Evolutionary conservation across 1,284 basidiomycete genomes (phyloP), one percentile per base, ranked within the genome.

Genomic region (Pulveroboletus sp.): DNA sequence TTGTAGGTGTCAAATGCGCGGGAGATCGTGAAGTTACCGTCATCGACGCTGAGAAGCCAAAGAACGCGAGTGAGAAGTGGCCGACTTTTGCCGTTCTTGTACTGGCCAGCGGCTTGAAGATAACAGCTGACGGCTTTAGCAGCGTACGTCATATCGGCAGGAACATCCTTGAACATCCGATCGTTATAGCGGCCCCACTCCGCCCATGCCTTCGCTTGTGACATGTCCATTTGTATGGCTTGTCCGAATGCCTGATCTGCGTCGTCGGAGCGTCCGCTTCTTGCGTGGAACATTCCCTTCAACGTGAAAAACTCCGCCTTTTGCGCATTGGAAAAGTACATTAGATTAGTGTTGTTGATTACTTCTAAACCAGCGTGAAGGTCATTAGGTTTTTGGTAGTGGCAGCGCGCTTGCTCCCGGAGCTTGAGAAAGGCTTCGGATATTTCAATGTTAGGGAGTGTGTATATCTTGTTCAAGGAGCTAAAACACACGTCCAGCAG

Each of bases 231-330:
- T 71, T 98, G 94, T 40, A 99, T 93, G 37, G 95, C 95, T 73
- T 93, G 91, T 13, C 91, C 91, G 73, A 99, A 99, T 29, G 95
- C 93, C 53, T 84, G 79, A 63, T 93, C 95, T 37, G 97, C 95
- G 24, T 99, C 96, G 16, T 98, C 94, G 61, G 86, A 85, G 47
- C 94, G 86, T 21, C 86, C 86, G 48, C 95, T 84, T 58, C 91
- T 87, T 48, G 94, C 92, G 65, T 98, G 89, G 78, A 99, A 99
- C 93, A 99, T 98, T 50, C 94, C 97, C 75, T 99, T 99, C 70
- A 99, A 78, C n/a, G 96, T 99, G 72, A 95, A 95, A 76, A 99
- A 99, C 72, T 99, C 97, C 35, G 97, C 94, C 74, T 99, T 99
- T 71, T 99, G 97, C 6, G 87, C 77, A 10, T 80, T 86, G 16